Evolutionary conservation across 495 filamentous ascomycete genomes (phyloP).

Genomic region (Talaromyces borbonicus): DNA sequence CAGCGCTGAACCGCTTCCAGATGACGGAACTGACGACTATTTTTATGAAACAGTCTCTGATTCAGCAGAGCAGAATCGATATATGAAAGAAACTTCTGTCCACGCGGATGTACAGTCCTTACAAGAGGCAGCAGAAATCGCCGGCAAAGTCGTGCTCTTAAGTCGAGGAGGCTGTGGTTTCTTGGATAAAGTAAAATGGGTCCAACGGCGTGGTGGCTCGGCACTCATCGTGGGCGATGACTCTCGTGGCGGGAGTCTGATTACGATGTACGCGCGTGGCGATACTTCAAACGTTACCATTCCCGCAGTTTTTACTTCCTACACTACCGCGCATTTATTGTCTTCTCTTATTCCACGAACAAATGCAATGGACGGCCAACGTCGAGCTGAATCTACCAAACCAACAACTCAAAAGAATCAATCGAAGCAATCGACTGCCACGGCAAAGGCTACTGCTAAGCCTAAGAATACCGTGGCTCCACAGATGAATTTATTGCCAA

Average conservation of each 20-base stretch:
- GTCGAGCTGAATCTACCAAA: constrained; percentile 14
- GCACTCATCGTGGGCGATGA: constrained; percentile 94
- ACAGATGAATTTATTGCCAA: constrained; percentile 6
- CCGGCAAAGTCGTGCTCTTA: constrained; percentile 81
- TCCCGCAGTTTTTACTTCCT: constrained; percentile 86
- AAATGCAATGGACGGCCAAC: constrained; percentile 17
- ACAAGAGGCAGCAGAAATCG: constrained; percentile 90
- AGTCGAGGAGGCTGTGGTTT: constrained; percentile 94
- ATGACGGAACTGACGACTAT: constrained; percentile 90
- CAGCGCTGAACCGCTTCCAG: constrained; percentile 14
- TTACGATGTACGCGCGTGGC: constrained; percentile 94
- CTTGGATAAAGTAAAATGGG: constrained; percentile 94
- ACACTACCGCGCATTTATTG: constrained; percentile 87
- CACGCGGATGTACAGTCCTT: constrained; percentile 94
- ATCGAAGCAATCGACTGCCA: constrained; percentile 16
- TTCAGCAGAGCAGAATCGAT: constrained; percentile 33
- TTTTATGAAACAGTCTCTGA: constrained; percentile 59
- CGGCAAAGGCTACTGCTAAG: constrained; percentile 11
- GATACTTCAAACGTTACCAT: constrained; percentile 94
- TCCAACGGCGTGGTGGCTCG: constrained; percentile 76
- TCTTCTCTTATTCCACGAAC: constrained; percentile 76
- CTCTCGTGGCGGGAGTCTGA: constrained; percentile 68
- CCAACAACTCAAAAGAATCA: constrained; percentile 13
- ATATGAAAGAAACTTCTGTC: constrained; percentile 32
- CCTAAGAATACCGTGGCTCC: constrained; percentile 17